A percentile compares a stretch with the other conserved stretches of the same genome.
Evolutionary conservation across 805 yeast genomes (phyloP).

Genomic region (Torulaspora microellipsoides): DNA sequence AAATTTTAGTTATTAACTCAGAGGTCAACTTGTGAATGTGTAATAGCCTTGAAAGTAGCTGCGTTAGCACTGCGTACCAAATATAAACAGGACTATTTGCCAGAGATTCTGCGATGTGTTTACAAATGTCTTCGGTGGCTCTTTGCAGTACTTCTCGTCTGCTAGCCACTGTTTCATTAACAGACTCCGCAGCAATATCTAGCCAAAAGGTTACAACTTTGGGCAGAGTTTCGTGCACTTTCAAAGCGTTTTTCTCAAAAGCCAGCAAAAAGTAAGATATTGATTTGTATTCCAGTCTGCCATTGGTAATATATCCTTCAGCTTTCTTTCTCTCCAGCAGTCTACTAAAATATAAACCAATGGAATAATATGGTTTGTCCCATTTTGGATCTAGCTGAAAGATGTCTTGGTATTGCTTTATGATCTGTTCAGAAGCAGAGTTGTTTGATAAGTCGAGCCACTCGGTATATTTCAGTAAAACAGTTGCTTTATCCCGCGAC

Average conservation of each 20-base stretch:
- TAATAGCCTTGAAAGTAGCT: slow-evolving; percentile 71
- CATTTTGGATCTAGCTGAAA: slow-evolving; percentile 50
- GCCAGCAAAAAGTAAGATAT: slow-evolving; percentile 30
- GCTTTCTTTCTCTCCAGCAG: slow-evolving; percentile 62
- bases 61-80: slow-evolving; percentile 86
- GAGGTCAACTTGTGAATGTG: slow-evolving; percentile 57
- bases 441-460: slow-evolving; percentile 89
- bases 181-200: slow-evolving; percentile 50
- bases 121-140: slow-evolving; percentile 44
- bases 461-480: slow-evolving; percentile 73
- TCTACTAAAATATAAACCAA: slow-evolving; percentile 77
- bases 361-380: slow-evolving; percentile 75
- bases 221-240: slow-evolving; percentile 79
- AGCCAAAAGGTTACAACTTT: slow-evolving; percentile 89
- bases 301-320: slow-evolving; percentile 32
- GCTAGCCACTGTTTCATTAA: slow-evolving; percentile 20
- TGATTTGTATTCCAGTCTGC: slow-evolving; percentile 29
- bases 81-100: slow-evolving; percentile 47
- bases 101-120: slow-evolving; percentile 43
- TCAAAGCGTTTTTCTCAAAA: slow-evolving; percentile 44
- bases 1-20: slow-evolving; percentile 51
- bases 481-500: slow-evolving; percentile 33
- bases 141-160: slow-evolving; percentile 32
- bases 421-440: slow-evolving; percentile 68
- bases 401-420: slow-evolving; percentile 62